Evolutionary conservation across 108 stramenopile genomes (phyloP), one percentile per base, ranked within the genome.

Genomic region (Nitzschia inconspicua): DNA sequence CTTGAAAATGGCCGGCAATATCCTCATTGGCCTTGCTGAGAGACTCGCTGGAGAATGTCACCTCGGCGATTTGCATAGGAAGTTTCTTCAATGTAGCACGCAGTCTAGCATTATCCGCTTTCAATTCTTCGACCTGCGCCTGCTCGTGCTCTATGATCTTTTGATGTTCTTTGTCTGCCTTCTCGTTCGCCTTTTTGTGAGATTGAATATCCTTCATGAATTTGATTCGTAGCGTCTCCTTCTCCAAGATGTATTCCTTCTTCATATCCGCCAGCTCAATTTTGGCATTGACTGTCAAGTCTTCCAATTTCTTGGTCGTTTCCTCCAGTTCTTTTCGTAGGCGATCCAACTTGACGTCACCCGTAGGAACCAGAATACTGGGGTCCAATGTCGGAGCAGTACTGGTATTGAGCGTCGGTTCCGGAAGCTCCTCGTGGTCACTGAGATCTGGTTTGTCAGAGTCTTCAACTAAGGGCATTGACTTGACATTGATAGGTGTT

Each of bases 81-180:
- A 44, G 36, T 7, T 49, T 47, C 3, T 70, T 37, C 0, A 28
- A 3, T 11, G 48, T 48, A 3, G 52, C 50, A 10, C 69, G 60
- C 0, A 61, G 36, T 14, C n/a, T 51, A 30, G 61, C 47, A 27
- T 70, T 70, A 16, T 61, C 60, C 3, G 42, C 51, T 22, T 55
- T 42, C 4, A 62, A 24, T 28, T 62, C 57, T n/a, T 70, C 69
- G 22, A 62, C 26, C 4, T 49, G 42, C 29, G 32, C 40, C 28
- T 68, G 58, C 20, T 41, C 47, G 34, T 51, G 58, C 3, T 68
- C 58, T 30, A 68, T 34, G 18, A 23, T 54, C 46, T 70, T 54
- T 19, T 62, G 29, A n/a, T 60, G 22, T 35, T 47, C 27, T 47
- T 60, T 19, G 28, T 54, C 36, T 29, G 44, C 37, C 53, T 62